Evolutionary conservation across 2,329 filamentous ascomycete species (phyloP).

Genomic region (Fusarium sororula): DNA sequence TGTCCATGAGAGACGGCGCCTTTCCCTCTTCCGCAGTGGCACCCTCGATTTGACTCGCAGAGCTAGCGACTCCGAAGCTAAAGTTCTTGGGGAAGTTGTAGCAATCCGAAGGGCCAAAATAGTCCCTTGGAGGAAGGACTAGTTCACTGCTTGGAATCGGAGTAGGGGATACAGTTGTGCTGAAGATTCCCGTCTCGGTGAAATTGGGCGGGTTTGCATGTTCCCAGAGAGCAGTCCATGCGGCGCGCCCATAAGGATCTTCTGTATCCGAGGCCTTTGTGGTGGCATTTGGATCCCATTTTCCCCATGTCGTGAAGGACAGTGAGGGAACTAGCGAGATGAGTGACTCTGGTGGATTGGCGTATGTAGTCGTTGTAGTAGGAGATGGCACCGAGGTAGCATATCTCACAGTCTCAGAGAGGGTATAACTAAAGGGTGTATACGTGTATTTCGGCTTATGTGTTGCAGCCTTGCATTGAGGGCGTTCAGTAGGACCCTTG

Average conservation of each 20-base stretch:
- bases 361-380: conserved; percentile 45
- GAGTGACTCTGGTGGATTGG: conserved; percentile 41
- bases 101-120: conserved; percentile 58
- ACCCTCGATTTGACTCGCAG: conserved; percentile 57
- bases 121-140: conserved; percentile 62
- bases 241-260: conserved; percentile 45
- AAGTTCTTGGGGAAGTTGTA: conserved; percentile 60
- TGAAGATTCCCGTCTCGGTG: conserved; percentile 44
- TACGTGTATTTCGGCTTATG: conserved; percentile 42
- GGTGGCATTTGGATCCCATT: conserved; percentile 46
- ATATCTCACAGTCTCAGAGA: conserved; percentile 46
- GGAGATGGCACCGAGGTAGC: conserved; percentile 45
- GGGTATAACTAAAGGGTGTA: conserved; percentile 44
- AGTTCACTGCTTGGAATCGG: conserved; percentile 63
- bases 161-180: conserved; percentile 64
- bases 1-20: conserved; percentile 54
- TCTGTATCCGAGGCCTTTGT: conserved; percentile 41
- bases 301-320: conserved; percentile 48
- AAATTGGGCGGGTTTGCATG: conserved; percentile 48
- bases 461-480: conserved; percentile 37
- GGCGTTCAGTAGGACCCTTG: conserved; percentile 42
- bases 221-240: conserved; percentile 48
- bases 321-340: conserved; percentile 39
- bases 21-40: conserved; percentile 56
- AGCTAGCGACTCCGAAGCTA: conserved; percentile 58